Evolutionary conservation across 306 rosid species (phyloP).

Genomic region (Cotoneaster glaucophyllus): DNA sequence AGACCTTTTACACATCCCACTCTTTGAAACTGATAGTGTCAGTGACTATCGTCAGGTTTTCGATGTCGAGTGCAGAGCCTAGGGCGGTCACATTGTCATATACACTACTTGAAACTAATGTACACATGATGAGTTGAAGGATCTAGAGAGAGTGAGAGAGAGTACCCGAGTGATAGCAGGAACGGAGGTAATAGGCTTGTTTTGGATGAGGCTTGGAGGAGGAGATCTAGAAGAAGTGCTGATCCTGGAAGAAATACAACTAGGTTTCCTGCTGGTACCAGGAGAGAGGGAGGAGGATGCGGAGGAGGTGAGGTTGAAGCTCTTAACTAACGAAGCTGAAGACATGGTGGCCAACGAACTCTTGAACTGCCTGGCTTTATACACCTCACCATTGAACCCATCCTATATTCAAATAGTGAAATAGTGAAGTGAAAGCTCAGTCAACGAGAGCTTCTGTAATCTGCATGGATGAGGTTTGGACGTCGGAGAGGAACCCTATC

Average conservation of each 20-base stretch:
- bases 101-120: no score
- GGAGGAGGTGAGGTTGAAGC: conserved; percentile 33
- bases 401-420: no score
- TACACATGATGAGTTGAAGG: no score
- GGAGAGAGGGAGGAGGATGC: conserved; percentile 28
- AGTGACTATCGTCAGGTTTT: no score
- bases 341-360: conserved; percentile 55
- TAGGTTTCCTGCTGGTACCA: conserved; percentile 26
- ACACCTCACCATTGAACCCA: not conserved
- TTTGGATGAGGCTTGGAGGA: conserved; percentile 66
- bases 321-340: conserved; percentile 55
- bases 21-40: no score
- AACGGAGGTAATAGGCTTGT: conserved; percentile 73
- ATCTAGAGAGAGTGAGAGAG: not conserved
- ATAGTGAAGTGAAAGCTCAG: conserved; percentile 31
- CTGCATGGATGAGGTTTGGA: conserved; percentile 74
- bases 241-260: conserved; percentile 45
- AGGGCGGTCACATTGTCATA: no score
- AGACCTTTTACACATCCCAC: no score
- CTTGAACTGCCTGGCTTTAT: conserved; percentile 23
- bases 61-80: no score
- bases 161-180: conserved; percentile 73
- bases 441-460: conserved; percentile 68
- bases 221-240: conserved; percentile 32
- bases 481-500: conserved; percentile 36